These are phyloP conservation scores for Adansonia madagascariensis DNA, from an alignment of 441 rosid genomes.

Conservation along the genomic window DNA sequence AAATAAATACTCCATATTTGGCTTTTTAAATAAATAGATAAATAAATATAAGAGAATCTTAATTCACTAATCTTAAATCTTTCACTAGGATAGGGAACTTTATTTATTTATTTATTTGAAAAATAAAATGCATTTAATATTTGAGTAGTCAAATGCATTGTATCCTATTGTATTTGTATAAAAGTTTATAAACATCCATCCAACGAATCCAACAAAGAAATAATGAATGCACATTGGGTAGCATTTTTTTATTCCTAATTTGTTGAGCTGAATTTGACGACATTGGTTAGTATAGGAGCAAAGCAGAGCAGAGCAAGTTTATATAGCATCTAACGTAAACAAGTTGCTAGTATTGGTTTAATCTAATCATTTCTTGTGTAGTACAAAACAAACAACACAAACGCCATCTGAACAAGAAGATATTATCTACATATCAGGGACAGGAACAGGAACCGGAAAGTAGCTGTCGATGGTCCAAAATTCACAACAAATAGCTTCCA, in stretches of 20 bases:
- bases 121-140: no score
- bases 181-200: not conserved
- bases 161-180: not conserved
- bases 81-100: no score
- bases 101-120: no score
- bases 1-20: not conserved
- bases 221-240: not conserved
- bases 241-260: not conserved
- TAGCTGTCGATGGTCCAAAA: not conserved
- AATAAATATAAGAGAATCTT: no score
- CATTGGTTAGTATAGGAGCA: not conserved
- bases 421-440: not conserved
- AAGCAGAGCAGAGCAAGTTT: not conserved
- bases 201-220: not conserved
- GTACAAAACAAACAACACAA: not conserved
- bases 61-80: no score
- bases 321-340: not conserved
- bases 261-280: not conserved
- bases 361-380: not conserved
- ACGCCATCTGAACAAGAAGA: not conserved
- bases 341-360: not conserved
- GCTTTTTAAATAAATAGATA: not conserved
- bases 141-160: not conserved
- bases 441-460: slow-evolving; percentile 11
- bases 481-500: not conserved